Evolutionary conservation across 164 flowering plant species (phyloP), one percentile per base, ranked within the genome.

Genomic region (Vitis vinifera): DNA sequence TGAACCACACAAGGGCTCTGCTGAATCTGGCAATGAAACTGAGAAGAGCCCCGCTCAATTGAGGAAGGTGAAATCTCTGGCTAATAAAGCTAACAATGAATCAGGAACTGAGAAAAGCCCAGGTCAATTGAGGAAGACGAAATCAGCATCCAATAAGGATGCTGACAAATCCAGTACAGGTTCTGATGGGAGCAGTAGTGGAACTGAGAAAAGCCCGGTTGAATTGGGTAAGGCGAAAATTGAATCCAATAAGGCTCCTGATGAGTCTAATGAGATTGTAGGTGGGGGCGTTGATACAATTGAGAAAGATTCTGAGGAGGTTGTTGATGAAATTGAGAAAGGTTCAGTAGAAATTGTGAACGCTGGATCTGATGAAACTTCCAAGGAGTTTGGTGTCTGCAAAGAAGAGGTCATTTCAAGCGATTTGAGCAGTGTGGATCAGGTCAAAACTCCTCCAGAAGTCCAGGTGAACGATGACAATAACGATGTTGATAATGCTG

Each of bases 321-420:
- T 75, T 57, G 51, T 59, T 55, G 76, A 74, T 66, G 81, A 31
- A 69, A 76, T 53, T 49, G 79, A 76, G 73, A 71, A 66, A 48
- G 68, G 2, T 55, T 69, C 75, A 63, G 55, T 69, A 58, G 80
- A 66, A 19, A 48, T 51, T 51, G 60, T 59, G 66, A 71, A 62
- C 71, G 78, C 37, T 14, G 71, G 76, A 73, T 75, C 80, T 63
- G 86, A 78, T 51, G 83, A 82, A 31, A 63, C 51, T 19, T 73
- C 67, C 57, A 79, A 75, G 51, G 90, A 82, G 30, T 59, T 79
- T 68, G 81, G 68, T 47, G 82, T 74, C 17, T 78, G 82, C 61
- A 71, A 79, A 68, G 93, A 88, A 23, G 81, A 83, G 76, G 75
- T 66, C 17, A 68, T 82, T 49, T 67, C 80, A 8, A 74, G 68